Evolutionary conservation across 106 monocot species (phyloP), one percentile per base, ranked within the genome.

Genomic region (Dactylorhiza incarnata): DNA sequence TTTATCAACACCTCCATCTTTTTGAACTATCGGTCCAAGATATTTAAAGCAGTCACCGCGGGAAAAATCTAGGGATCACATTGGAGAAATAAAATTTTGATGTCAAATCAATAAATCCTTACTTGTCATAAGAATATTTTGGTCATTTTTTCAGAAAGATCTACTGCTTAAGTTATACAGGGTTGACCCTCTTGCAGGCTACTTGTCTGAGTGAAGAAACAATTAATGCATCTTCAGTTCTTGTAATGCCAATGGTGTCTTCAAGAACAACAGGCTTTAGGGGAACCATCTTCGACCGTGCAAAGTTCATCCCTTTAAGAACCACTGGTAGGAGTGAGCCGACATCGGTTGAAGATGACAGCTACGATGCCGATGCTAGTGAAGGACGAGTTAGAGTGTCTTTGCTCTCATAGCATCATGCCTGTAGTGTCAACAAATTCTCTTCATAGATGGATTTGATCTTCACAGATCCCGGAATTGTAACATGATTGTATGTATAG

Each of bases 201-300:
- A 87, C 90, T 77, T 90, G 88, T 48, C 75, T 95, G 71, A 82
- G 92, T 73, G 85, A 85, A 66, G 86, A 95, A 70, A 80, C 95
- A n/a, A 81, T 93, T 6, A 82, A 75, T 72, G 91, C 93, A 63
- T 94, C 94, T 51, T 97, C 97, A 6, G 91, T 91, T 62, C 82
- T 94, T 48, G 94, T 83, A 20, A 94, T 97, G 94, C 94, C 97
- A 22, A 97, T 97, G 97, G 94, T 94, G 7, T 97, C 94, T 25
- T 94, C 93, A 46, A 85, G 86, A 51, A 83, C 86, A 37, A 94
- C 89, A 15, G 94, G 93, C 8, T 94, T 94, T 71, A 88, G 87
- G 84, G 90, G 85, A 72, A 69, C 53, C 50, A 83, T 67, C 20
- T 83, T 85, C 59, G 88, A 87, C 71, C 77, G 89, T 16, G 44